Evolutionary conservation across 495 filamentous ascomycete species (phyloP).

Genomic region (Cercophora scortea): DNA sequence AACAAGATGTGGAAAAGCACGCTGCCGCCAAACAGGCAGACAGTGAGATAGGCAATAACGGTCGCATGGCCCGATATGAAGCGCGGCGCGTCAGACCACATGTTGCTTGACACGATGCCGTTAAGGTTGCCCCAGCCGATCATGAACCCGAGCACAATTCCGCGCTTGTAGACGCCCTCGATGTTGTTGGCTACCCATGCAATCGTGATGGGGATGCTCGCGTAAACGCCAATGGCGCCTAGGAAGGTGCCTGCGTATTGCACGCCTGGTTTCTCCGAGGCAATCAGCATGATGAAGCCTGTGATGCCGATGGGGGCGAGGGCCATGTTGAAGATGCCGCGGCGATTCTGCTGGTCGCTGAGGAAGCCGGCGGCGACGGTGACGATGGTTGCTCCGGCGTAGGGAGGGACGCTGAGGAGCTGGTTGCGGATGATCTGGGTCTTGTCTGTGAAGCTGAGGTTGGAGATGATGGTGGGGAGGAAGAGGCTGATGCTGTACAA

Average conservation of each 20-base stretch:
- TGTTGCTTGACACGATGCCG: slow-evolving; percentile 66
- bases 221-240: slow-evolving; percentile 46
- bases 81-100: slow-evolving; percentile 29
- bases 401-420: slow-evolving; percentile 73
- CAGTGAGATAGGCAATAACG: slow-evolving; percentile 32
- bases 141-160: slow-evolving; percentile 69
- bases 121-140: slow-evolving; percentile 89
- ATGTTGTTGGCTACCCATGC: slow-evolving; percentile 80
- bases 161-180: slow-evolving; percentile 86
- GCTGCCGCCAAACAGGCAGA: slow-evolving; percentile 37
- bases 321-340: slow-evolving; percentile 70
- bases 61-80: slow-evolving; percentile 29
- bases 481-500: slow-evolving; percentile 83
- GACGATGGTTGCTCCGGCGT: slow-evolving; percentile 62
- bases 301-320: slow-evolving; percentile 60
- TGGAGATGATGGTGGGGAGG: slow-evolving; percentile 68
- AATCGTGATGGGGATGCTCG: slow-evolving; percentile 74
- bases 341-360: slow-evolving; percentile 63
- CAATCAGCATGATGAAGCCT: slow-evolving; percentile 72
- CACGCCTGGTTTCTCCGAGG: slow-evolving; percentile 44
- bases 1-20: slow-evolving; percentile 44
- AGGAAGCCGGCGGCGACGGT: slow-evolving; percentile 67
- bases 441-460: slow-evolving; percentile 55
- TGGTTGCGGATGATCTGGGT: slow-evolving; percentile 53
- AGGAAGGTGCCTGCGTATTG: slow-evolving; percentile 71